Evolutionary conservation across 495 filamentous ascomycete species (phyloP).

Genomic region (Zalerion maritima): DNA sequence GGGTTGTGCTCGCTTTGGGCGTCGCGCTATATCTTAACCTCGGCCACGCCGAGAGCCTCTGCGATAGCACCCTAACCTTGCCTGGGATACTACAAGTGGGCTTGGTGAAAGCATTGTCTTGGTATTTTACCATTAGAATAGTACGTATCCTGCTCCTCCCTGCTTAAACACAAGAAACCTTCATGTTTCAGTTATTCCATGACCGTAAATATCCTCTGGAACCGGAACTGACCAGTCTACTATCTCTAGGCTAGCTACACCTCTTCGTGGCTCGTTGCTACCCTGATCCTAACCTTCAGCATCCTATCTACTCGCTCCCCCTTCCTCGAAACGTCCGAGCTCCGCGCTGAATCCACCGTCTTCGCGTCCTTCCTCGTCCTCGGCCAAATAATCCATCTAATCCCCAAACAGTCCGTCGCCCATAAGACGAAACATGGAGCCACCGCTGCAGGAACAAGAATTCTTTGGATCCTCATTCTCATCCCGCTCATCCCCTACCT

Average conservation of each 20-base stretch:
- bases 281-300: conserved; percentile 13
- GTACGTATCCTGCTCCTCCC: conserved; percentile 8
- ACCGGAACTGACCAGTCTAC: conserved; percentile 4
- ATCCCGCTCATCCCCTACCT: conserved; percentile 11
- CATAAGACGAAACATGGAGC: too few relatives aligned
- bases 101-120: conserved; percentile 11
- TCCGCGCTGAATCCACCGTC: conserved; percentile 5
- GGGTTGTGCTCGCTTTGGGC: conserved; percentile 2
- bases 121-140: conserved; percentile 14
- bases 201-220: not conserved
- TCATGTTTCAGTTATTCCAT: too few relatives aligned
- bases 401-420: conserved; percentile 12
- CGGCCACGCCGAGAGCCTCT: too few relatives aligned
- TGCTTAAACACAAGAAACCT: too few relatives aligned
- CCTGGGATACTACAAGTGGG: conserved; percentile 6
- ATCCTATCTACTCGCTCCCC: conserved; percentile 11
- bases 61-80: too few relatives aligned
- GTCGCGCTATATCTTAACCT: too few relatives aligned
- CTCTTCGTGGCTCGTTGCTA: conserved; percentile 12
- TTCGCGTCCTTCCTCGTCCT: conserved; percentile 10
- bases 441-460: conserved; percentile 3
- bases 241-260: conserved; percentile 5
- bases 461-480: conserved; percentile 9
- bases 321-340: conserved; percentile 9
- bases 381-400: conserved; percentile 9